These are phyloP conservation scores for Mortierella sp. DNA, from an alignment of 371 early-diverging fungal genomes.

Conservation along the genomic window DNA sequence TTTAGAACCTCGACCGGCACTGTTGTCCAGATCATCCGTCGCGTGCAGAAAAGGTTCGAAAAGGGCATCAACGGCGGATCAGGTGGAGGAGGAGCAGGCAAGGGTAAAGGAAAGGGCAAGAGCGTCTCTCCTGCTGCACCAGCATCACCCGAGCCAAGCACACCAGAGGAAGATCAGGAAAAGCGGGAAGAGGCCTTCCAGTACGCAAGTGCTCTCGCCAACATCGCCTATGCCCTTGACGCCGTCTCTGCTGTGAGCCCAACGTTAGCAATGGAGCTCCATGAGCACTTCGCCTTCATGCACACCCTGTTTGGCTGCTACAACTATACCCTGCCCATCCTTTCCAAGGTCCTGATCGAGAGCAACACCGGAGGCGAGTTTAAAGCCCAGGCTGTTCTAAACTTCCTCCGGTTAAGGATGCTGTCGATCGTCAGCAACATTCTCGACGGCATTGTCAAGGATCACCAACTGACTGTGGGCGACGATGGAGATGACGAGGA, in stretches of 20 bases:
- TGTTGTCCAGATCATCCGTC: constrained; percentile 58
- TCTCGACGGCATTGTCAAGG: constrained; percentile 40
- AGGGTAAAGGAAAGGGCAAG: constrained; percentile 55
- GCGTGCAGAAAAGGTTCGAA: constrained; percentile 55
- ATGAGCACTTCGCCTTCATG: constrained; percentile 32
- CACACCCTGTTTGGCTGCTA: constrained; percentile 46
- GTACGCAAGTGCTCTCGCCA: constrained; percentile 33
- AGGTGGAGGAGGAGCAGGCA: constrained; percentile 17
- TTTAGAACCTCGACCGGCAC: constrained; percentile 44
- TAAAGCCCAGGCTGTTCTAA: constrained; percentile 22
- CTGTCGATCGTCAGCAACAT: constrained; percentile 51
- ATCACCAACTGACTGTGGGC: constrained; percentile 13
- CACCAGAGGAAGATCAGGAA: constrained; percentile 26
- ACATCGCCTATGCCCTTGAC: constrained; percentile 42
- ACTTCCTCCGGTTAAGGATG: constrained; percentile 33
- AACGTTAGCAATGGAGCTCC: constrained; percentile 25
- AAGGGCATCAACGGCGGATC: constrained; percentile 38
- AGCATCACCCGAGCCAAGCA: constrained; percentile 26
- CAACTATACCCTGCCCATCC: constrained; percentile 55
- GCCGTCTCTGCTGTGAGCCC: constrained; percentile 38
- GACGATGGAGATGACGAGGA: constrained; percentile 6
- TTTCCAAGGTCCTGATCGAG: constrained; percentile 29
- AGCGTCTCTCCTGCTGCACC: constrained; percentile 21
- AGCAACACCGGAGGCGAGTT: constrained; percentile 14
- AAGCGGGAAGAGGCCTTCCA: constrained; percentile 38